Evolutionary conservation across 2,329 filamentous ascomycete genomes (phyloP), one percentile per base, ranked within the genome.

Genomic region (Xylaria sp.): DNA sequence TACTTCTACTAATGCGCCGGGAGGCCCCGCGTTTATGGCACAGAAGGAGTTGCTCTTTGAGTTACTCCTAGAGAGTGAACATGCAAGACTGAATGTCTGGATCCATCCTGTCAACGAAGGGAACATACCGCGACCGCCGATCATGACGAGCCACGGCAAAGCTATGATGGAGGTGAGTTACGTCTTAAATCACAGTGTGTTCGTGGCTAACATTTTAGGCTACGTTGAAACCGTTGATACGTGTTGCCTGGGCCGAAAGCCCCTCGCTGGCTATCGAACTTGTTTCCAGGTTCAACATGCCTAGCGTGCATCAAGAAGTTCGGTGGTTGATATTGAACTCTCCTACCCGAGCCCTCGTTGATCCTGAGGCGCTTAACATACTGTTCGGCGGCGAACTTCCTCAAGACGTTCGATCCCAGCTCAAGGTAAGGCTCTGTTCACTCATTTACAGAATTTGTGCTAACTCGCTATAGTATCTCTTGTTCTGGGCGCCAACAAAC

Each of bases 401-500:
- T 0, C 78, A 79, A 46, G 93, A 97, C 74, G 83, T 97, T 50
- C 86, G 85, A 57, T 87, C 86, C 67, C 92, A 97, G 74, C 81
- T 97, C 57, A 96, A 93, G 81, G 89, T 90, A 76, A 63, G 64
- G 61, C 2, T 2, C 16, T 39, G 35, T 35, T 50, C 54, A 8
- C 39, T 53, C 47, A 37, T 42, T 16, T 53, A 13, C 49, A 18
- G 37, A 6, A 9, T 34, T 13, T 4, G 62, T 62, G 56, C 70
- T 77, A 68, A 77, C 5, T 64, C 54, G 67, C 53, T 52, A 7
- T 66, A 92, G 85, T 96, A 96, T 73, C 79, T 99, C 13, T 79
- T 99, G 1, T 97, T 90, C 76, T 99, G 94, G 94, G 84, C 89
- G 19, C 86, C 94, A 0, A 87, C 96, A 37, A 96, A 96, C 70